These are phyloP conservation scores for Microthyrium microscopicum DNA, from an alignment of 2,329 filamentous ascomycete genomes.

Conservation along the genomic window DNA sequence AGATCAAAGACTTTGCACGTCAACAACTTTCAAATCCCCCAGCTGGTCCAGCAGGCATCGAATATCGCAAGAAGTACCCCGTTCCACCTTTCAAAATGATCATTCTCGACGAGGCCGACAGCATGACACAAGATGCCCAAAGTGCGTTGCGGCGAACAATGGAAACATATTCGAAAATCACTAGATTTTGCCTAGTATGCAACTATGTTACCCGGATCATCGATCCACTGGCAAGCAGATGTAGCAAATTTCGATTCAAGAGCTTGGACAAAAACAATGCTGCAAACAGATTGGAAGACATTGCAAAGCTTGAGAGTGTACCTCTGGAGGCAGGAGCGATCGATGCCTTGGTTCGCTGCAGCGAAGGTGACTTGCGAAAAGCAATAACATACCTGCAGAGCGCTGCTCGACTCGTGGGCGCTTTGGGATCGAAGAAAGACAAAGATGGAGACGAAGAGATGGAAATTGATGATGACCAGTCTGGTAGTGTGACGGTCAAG, in stretches of 20 bases:
- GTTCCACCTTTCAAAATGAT: constrained; percentile 99
- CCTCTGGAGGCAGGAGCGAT: constrained; percentile 60
- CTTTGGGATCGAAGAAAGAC: constrained; percentile 29
- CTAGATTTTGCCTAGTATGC: constrained; percentile 90
- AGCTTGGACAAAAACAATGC: constrained; percentile 78
- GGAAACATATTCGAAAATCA: constrained; percentile 96
- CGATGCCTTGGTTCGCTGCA: constrained; percentile 69
- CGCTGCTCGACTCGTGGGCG: constrained; percentile 73
- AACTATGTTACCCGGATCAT: constrained; percentile 99
- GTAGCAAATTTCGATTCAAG: constrained; percentile 97
- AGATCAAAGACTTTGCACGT: constrained; percentile 95
- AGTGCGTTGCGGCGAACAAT: constrained; percentile 84
- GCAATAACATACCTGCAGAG: constrained; percentile 94
- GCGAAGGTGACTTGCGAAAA: constrained; percentile 87
- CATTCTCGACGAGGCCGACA: constrained; percentile 93
- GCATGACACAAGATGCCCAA: constrained; percentile 97
- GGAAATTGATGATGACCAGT: constrained; percentile 23
- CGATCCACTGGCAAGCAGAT: constrained; percentile 81
- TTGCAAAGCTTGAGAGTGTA: constrained; percentile 66
- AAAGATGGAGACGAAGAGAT: constrained; percentile 38
- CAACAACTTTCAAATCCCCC: constrained; percentile 82
- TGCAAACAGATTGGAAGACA: constrained; percentile 59
- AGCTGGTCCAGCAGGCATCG: constrained; percentile 41
- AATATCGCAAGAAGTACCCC: constrained; percentile 54
- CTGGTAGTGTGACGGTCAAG: constrained; percentile 48